phyloP scores from a whole-genome alignment of 1,139 yeast genomes.

The Taiozyma sp. region DNA sequence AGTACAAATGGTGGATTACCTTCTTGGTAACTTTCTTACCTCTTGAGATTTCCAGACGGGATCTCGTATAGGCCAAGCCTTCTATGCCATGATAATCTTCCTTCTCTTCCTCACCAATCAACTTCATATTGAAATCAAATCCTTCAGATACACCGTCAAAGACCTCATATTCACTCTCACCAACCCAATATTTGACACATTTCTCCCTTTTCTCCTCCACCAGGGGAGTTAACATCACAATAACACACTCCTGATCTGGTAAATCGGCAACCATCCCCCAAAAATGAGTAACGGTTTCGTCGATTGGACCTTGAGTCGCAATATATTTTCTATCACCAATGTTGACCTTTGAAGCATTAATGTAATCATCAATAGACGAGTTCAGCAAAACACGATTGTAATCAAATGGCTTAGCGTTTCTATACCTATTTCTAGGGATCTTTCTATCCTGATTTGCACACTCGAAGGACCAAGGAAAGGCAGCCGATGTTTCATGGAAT shows the following conservation, averaged over 20 bases:
- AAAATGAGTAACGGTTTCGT: slow-evolving; percentile 58
- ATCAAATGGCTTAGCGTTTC: slow-evolving; percentile 58
- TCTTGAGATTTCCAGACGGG: slow-evolving; percentile 3
- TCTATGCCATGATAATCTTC: slow-evolving; percentile 4
- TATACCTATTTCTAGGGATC: slow-evolving; percentile 44
- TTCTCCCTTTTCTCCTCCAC: slow-evolving; percentile 55
- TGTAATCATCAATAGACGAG: slow-evolving; percentile 32
- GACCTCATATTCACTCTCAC: slow-evolving; percentile 8
- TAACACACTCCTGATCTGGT: slow-evolving; percentile 41
- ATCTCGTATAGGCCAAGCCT: slow-evolving; percentile 17
- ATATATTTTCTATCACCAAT: slow-evolving; percentile 34
- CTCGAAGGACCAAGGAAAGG: neutral
- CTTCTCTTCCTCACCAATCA: slow-evolving; percentile 19
- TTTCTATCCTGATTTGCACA: slow-evolving; percentile 25
- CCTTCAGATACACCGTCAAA: slow-evolving; percentile 8
- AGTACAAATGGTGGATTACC: slow-evolving; percentile 36
- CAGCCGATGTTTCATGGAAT: slow-evolving; percentile 16
- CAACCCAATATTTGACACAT: slow-evolving; percentile 78
- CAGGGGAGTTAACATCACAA: slow-evolving; percentile 88
- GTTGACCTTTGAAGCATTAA: slow-evolving; percentile 35
- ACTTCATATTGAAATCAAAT: slow-evolving; percentile 11
- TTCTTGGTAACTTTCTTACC: slow-evolving; percentile 20
- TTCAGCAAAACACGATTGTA: slow-evolving; percentile 43
- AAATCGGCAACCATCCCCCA: slow-evolving; percentile 80
- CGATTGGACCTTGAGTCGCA: slow-evolving; percentile 73